Evolutionary conservation across 495 filamentous ascomycete genomes (phyloP).

Genomic region (Xanthoparmelia taractica): DNA sequence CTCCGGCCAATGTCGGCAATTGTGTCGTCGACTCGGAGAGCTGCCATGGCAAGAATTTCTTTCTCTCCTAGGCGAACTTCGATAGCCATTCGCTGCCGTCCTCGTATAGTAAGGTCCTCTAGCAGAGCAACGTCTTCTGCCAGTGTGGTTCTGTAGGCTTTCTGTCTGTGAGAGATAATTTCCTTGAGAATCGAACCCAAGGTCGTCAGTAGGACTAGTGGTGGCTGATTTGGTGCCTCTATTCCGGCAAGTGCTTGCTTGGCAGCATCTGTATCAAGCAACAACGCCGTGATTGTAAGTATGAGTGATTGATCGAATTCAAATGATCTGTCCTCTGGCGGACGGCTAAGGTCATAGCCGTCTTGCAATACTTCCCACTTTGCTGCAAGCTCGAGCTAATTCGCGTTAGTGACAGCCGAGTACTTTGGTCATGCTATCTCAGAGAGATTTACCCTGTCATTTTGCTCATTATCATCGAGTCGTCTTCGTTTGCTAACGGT

Average conservation of each 20-base stretch:
- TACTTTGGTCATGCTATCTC: slow-evolving; percentile 34
- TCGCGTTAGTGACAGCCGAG: slow-evolving; percentile 20
- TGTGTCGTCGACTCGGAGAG: slow-evolving; percentile 25
- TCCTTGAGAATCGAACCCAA: slow-evolving; percentile 32
- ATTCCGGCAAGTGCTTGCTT: slow-evolving; percentile 31
- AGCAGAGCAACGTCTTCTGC: slow-evolving; percentile 55
- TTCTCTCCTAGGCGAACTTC: slow-evolving; percentile 79
- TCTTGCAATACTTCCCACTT: slow-evolving; percentile 42
- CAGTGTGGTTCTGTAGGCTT: slow-evolving; percentile 56
- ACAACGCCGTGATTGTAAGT: slow-evolving; percentile 35
- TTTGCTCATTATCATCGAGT: slow-evolving; percentile 23
- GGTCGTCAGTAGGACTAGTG: slow-evolving; percentile 20
- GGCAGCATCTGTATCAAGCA: slow-evolving; percentile 33
- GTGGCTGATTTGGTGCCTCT: slow-evolving; percentile 33
- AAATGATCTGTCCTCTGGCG: slow-evolving; percentile 30
- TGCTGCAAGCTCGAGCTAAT: slow-evolving; percentile 15
- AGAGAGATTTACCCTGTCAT: slow-evolving; percentile 25
- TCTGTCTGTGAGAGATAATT: slow-evolving; percentile 30
- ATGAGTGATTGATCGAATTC: slow-evolving; percentile 27
- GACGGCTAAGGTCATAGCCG: slow-evolving; percentile 44
- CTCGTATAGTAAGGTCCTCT: slow-evolving; percentile 24
- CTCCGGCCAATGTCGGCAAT: neutral
- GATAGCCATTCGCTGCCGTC: slow-evolving; percentile 57
- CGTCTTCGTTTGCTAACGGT: slow-evolving; percentile 29
- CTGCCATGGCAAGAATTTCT: slow-evolving; percentile 49